Percentiles rank a stretch among this genome's conserved stretches.
These are phyloP conservation scores for Artemisia tridentata DNA, from an alignment of 129 eudicot genomes.

Conservation along the genomic window DNA sequence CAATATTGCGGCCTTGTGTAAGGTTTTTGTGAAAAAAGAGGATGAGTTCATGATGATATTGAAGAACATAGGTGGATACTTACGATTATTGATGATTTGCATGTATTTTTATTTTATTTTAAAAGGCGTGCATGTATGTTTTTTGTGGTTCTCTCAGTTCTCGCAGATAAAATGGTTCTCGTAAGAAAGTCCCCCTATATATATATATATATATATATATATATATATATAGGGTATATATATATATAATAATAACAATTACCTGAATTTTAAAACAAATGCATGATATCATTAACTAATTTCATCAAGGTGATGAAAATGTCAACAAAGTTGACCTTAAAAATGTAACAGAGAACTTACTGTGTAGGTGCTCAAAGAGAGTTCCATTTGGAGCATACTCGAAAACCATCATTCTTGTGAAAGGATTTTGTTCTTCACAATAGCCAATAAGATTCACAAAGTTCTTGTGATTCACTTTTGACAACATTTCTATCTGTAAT, in stretches of 20 bases:
- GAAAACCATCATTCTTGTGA: constrained; percentile 94
- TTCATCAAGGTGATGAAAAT: background rate
- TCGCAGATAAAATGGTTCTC: too few species aligned
- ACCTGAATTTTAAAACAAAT: constrained; percentile 7
- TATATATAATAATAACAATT: background rate
- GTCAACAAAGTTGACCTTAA: constrained; percentile 18
- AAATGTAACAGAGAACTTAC: constrained; percentile 39
- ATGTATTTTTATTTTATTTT: too few species aligned
- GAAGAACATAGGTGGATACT: too few species aligned
- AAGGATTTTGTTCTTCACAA: constrained; percentile 81
- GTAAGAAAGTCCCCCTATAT: too few species aligned
- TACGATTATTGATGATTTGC: too few species aligned
- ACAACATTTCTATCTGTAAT: constrained; percentile 71
- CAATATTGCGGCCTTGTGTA: too few species aligned
- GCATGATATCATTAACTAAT: constrained; percentile 7
- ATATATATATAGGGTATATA: background rate
- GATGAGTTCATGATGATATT: too few species aligned
- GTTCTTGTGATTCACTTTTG: constrained; percentile 83
- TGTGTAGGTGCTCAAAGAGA: constrained; percentile 77
- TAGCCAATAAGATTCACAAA: constrained; percentile 81
- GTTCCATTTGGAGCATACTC: constrained; percentile 97
- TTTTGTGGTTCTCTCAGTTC: too few species aligned
- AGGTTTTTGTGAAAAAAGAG: too few species aligned
- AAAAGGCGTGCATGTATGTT: too few species aligned
- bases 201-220: constrained; percentile 16